Evolutionary conservation across 768 basidiomycete species (phyloP).

Genomic region (Tulasnella calospora): DNA sequence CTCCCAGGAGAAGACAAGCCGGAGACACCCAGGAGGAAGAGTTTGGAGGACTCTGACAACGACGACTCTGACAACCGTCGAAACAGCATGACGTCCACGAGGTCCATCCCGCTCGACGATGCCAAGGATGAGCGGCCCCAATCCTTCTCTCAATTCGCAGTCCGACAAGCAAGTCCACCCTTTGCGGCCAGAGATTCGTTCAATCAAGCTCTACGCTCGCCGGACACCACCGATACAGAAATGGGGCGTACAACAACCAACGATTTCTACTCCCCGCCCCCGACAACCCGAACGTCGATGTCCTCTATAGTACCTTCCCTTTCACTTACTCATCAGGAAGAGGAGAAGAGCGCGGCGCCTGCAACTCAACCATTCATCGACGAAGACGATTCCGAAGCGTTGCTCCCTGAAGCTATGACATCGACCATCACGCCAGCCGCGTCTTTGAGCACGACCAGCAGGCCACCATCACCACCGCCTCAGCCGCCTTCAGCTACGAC

Average conservation of each 20-base stretch:
- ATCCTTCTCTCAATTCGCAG: not conserved
- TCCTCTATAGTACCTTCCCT: constrained; percentile 11
- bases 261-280: not conserved
- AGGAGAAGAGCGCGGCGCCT: not conserved
- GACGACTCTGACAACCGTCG: not conserved
- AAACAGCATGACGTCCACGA: not conserved
- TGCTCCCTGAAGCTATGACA: constrained; percentile 10
- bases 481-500: not conserved
- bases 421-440: constrained; percentile 5
- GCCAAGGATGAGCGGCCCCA: not conserved
- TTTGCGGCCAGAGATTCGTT: constrained; percentile 1
- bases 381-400: not conserved
- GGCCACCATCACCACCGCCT: not conserved
- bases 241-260: not conserved
- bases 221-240: constrained; percentile 1
- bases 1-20: not conserved
- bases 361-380: not conserved
- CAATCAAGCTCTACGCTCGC: not conserved
- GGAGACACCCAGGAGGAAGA: not conserved
- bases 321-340: not conserved
- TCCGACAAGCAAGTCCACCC: not conserved
- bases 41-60: not conserved
- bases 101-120: constrained; percentile 9
- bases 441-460: not conserved
- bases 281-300: constrained; percentile 14